Conservation (phyloP, 2,329 filamentous ascomycete species). For the Venturia pyrina region DNA sequence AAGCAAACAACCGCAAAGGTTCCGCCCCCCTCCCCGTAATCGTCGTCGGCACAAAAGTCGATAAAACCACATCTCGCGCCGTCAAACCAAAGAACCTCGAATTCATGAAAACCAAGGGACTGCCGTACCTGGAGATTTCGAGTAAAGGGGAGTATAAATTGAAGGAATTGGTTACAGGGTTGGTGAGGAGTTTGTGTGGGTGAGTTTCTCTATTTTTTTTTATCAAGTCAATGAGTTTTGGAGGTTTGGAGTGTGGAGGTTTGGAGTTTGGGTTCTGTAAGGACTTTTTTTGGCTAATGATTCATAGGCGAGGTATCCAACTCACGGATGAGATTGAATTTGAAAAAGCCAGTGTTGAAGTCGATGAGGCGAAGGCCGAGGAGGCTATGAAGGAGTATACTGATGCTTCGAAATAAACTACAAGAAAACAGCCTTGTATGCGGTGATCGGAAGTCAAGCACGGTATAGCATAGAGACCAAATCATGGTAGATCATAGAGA, state of each 20-base stretch:
- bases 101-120: background rate
- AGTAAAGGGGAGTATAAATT: background rate
- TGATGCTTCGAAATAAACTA: background rate
- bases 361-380: background rate
- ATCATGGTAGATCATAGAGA: no score
- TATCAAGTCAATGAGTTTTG: background rate
- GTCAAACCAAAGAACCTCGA: background rate
- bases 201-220: background rate
- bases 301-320: background rate
- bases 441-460: no score
- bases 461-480: no score
- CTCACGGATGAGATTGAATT: slow-evolving; percentile 8
- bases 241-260: no score
- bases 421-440: no score
- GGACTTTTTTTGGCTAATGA: background rate
- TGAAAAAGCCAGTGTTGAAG: background rate
- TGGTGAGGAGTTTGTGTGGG: background rate
- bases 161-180: background rate
- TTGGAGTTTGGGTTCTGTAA: no score
- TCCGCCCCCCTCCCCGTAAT: slow-evolving; percentile 1
- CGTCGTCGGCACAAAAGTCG: slow-evolving; percentile 1
- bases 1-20: slow-evolving; percentile 6
- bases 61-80: background rate
- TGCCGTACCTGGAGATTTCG: slow-evolving; percentile 6
- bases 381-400: slow-evolving; percentile 6